Percentiles rank a stretch among this genome's conserved stretches.
These are phyloP conservation scores for Cladophialophora bantiana DNA, from an alignment of 2,329 filamentous ascomycete genomes.

Conservation along the genomic window DNA sequence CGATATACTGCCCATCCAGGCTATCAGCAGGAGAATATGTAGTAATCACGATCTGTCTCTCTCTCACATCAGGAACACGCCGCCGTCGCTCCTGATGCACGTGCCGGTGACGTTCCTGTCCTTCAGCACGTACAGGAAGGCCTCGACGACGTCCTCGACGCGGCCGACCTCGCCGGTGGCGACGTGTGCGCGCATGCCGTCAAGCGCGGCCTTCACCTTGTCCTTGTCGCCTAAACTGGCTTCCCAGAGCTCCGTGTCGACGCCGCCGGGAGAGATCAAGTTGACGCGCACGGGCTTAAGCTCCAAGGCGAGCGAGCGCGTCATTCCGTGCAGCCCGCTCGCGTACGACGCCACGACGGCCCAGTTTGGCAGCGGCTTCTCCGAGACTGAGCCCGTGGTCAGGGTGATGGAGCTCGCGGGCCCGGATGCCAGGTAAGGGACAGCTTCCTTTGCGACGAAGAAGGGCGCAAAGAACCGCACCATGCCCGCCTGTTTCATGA, in stretches of 20 bases:
- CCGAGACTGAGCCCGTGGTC: slow-evolving; percentile 49
- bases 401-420: slow-evolving; percentile 50
- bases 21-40: too few species aligned
- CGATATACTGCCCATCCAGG: too few species aligned
- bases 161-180: slow-evolving; percentile 43
- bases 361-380: slow-evolving; percentile 49
- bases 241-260: slow-evolving; percentile 53
- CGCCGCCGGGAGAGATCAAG: slow-evolving; percentile 50
- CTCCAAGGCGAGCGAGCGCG: slow-evolving; percentile 51
- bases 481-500: slow-evolving; percentile 40
- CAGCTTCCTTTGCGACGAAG: slow-evolving; percentile 51
- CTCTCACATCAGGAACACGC: slow-evolving; percentile 40
- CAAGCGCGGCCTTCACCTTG: slow-evolving; percentile 34
- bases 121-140: slow-evolving; percentile 55
- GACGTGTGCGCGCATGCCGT: slow-evolving; percentile 43
- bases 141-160: slow-evolving; percentile 53
- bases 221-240: slow-evolving; percentile 38
- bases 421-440: slow-evolving; percentile 39
- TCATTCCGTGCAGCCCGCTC: slow-evolving; percentile 45
- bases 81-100: slow-evolving; percentile 48
- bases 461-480: slow-evolving; percentile 49
- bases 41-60: too few species aligned
- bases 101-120: slow-evolving; percentile 52
- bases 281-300: slow-evolving; percentile 54
- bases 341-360: slow-evolving; percentile 42